Evolutionary conservation across 306 rosid genomes (phyloP).

Genomic region (Hippophae tibetana): DNA sequence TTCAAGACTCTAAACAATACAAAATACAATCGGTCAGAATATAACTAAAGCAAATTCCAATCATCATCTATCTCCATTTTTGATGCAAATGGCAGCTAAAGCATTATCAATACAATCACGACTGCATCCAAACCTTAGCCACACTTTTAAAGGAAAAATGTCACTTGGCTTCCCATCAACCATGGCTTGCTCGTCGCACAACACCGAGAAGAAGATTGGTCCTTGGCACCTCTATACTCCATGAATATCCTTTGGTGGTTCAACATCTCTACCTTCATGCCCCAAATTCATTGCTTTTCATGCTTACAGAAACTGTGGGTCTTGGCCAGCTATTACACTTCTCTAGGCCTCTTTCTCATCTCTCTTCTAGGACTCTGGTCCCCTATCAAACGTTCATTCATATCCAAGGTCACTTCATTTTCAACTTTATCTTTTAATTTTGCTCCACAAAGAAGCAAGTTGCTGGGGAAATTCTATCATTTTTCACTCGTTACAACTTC

Average conservation of each 20-base stretch:
- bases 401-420: conserved; percentile 51
- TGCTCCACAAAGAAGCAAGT: conserved; percentile 7
- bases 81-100: no score
- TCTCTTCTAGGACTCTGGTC: conserved; percentile 96
- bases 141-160: no score
- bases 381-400: conserved; percentile 91
- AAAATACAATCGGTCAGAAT: no score
- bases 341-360: conserved; percentile 86
- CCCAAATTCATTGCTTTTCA: not conserved
- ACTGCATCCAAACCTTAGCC: no score
- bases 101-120: no score
- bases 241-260: conserved; percentile 25
- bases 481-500: conserved; percentile 80
- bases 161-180: not conserved
- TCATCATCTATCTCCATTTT: no score
- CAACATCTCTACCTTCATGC: conserved; percentile 1
- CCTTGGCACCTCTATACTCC: conserved; percentile 32
- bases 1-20: no score
- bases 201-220: conserved; percentile 21
- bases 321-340: conserved; percentile 82
- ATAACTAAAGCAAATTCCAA: no score
- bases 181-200: conserved; percentile 18
- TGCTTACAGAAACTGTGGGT: conserved; percentile 45
- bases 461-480: conserved; percentile 84
- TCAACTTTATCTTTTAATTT: not conserved